Base-by-base conservation (phyloP, 2,329 filamentous ascomycete species). In the Aspergillus bombycis region DNA sequence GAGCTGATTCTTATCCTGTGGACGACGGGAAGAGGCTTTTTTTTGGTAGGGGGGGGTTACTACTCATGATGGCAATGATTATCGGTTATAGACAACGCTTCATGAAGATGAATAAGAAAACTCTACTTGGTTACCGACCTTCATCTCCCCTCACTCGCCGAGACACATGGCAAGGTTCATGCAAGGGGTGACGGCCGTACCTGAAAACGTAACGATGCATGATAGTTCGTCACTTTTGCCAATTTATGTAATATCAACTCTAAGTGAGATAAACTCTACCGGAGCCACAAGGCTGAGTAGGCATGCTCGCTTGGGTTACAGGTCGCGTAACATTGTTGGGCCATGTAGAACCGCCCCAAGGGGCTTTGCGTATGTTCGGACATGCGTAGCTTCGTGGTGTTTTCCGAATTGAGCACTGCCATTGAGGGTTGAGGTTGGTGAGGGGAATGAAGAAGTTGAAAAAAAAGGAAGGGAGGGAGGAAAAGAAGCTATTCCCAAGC, bases 1-100 rank as follows among this genome's bases (percentile, higher is more conserved):
- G 55, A 26, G 26, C 4, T 26, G 5, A 23, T 12, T 43, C 28
- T 77, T 65, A 74, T 59, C 10, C 9, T n/a, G 10, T 34, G 30
- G 28, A 34, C 26, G 14, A 52, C 9, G 4, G 16, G 19, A 4
- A 34, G 28, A 7, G 19, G 28, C 4, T 52, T 52, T n/a, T n/a
- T n/a, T n/a, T n/a, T n/a, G n/a, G n/a, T n/a, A n/a, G n/a, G 4
- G 48, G 26, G 7, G 14, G 48, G 16, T 14, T n/a, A 30, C 45
- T 19, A 23, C 45, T 48, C 45, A 53, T 30, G 57, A 19, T 36
- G 21, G 21, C 26, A 21, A 57, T 21, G 41, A 46, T 38, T 26
- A 19, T 36, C 19, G 28, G 46, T 30, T 50, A 50, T 50, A 50
- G 38, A 30, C 52, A 54, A 38, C 63, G 32, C 21, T 32, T 58